Conservation (phyloP, 2,329 filamentous ascomycete species). For the Epichloe brachyelytri region DNA sequence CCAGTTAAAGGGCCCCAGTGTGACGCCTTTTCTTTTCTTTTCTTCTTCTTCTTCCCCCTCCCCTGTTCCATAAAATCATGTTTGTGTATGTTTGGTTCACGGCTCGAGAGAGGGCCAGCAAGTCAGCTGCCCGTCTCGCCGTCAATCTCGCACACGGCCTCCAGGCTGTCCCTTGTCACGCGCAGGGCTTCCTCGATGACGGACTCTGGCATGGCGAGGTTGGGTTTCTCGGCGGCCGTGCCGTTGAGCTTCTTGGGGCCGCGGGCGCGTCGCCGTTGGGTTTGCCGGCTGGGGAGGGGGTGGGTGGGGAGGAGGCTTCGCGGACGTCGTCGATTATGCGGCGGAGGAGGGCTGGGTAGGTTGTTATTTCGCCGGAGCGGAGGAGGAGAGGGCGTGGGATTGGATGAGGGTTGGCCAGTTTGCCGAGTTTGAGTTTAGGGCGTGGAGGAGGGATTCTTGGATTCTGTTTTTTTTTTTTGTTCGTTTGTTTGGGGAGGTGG, state of each 20-base stretch:
- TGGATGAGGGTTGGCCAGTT: conserved; percentile 53
- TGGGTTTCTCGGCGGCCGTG: conserved; percentile 15
- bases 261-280: conserved; percentile 17
- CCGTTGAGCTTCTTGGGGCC: conserved; percentile 15
- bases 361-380: conserved; percentile 44
- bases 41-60: too few relatives aligned
- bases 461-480: conserved; percentile 30
- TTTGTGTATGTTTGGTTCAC: not conserved
- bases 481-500: not conserved
- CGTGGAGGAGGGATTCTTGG: conserved; percentile 50
- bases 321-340: conserved; percentile 51
- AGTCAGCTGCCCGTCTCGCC: conserved; percentile 13
- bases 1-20: too few relatives aligned
- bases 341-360: conserved; percentile 47
- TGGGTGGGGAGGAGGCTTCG: conserved; percentile 26
- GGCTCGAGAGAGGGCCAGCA: not conserved
- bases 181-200: conserved; percentile 52
- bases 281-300: conserved; percentile 18
- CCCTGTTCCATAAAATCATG: too few relatives aligned
- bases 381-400: conserved; percentile 47
- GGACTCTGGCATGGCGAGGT: conserved; percentile 42
- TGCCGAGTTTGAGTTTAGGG: conserved; percentile 42
- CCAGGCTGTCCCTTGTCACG: conserved; percentile 45
- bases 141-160: conserved; percentile 31
- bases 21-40: too few relatives aligned